Conservation (phyloP, 768 basidiomycete species). For the Boletus rex-veris region DNA sequence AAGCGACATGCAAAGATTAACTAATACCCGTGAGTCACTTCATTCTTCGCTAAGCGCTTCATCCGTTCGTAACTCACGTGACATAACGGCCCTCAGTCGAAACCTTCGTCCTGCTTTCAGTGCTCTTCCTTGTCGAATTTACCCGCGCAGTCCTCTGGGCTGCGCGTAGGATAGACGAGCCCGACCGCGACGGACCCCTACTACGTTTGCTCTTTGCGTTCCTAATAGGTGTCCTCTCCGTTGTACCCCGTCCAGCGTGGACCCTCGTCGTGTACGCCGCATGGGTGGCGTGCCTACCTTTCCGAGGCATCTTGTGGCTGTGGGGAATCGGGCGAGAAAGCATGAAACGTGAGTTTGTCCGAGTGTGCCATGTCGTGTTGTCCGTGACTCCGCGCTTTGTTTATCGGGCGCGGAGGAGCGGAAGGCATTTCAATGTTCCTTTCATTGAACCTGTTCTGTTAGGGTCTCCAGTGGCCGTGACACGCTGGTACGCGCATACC, state of each 20-base stretch:
- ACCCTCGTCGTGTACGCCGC: background rate
- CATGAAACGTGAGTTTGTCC: background rate
- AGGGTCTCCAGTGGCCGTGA: background rate
- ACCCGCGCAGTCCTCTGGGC: slow-evolving; percentile 1
- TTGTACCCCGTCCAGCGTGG: slow-evolving; percentile 5
- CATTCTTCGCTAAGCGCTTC: background rate
- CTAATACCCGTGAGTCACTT: background rate
- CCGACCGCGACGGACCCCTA: background rate
- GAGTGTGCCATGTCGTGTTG: too few relatives aligned
- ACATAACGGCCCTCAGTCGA: background rate
- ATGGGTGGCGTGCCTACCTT: background rate
- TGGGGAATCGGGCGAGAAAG: slow-evolving; percentile 13
- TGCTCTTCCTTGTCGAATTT: slow-evolving; percentile 7
- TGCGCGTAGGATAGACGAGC: background rate
- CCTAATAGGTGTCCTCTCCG: background rate
- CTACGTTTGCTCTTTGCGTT: background rate
- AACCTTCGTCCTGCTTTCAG: background rate
- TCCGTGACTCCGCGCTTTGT: too few relatives aligned
- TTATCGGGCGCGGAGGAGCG: too few relatives aligned
- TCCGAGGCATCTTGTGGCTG: slow-evolving; percentile 10
- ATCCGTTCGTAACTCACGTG: background rate
- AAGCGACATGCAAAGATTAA: too few relatives aligned
- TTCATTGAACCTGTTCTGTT: background rate
- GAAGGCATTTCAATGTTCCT: too few relatives aligned
- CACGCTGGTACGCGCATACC: background rate